phyloP scores from a whole-genome alignment of 2,329 filamentous ascomycete genomes.

The Dichotomopilus funicola region DNA sequence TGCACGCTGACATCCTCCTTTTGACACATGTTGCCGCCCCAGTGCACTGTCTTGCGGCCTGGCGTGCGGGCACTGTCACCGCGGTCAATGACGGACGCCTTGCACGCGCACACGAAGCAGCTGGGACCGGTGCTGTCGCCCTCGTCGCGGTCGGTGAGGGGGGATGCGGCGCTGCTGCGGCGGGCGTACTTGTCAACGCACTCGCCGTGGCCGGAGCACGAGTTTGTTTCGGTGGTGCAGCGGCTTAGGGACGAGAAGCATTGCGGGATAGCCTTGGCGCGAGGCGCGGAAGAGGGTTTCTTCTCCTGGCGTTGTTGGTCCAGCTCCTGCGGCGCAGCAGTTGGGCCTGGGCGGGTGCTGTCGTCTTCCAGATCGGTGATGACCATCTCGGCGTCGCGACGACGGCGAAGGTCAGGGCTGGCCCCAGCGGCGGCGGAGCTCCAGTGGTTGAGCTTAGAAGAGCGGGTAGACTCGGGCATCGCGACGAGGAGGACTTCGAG shows the following conservation, averaged over 20 bases:
- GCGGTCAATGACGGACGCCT: slow-evolving; percentile 44
- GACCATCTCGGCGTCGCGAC: slow-evolving; percentile 41
- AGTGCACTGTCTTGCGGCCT: slow-evolving; percentile 60
- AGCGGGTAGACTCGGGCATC: slow-evolving; percentile 41
- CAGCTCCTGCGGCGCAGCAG: slow-evolving; percentile 3
- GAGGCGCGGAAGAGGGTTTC: slow-evolving; percentile 15
- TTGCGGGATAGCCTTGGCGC: slow-evolving; percentile 46
- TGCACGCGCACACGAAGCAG: slow-evolving; percentile 78
- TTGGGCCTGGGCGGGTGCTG: slow-evolving; percentile 2
- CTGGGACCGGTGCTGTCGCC: slow-evolving; percentile 31
- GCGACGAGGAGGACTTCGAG: slow-evolving; percentile 53
- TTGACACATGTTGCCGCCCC: slow-evolving; percentile 81
- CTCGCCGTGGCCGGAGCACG: slow-evolving; percentile 74
- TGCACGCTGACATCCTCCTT: slow-evolving; percentile 85
- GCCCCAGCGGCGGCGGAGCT: slow-evolving; percentile 29
- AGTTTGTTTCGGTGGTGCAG: slow-evolving; percentile 64
- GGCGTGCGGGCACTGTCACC: slow-evolving; percentile 37
- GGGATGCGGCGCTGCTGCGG: too few species aligned
- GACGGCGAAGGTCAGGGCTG: slow-evolving; percentile 39
- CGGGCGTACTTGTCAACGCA: slow-evolving; percentile 61
- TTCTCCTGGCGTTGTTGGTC: slow-evolving; percentile 19
- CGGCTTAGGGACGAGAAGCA: slow-evolving; percentile 68
- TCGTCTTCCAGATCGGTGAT: slow-evolving; percentile 29
- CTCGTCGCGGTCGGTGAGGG: too few species aligned
- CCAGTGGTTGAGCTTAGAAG: slow-evolving; percentile 35